Evolutionary conservation across 345 rosid genomes (phyloP).

Genomic region (Barbarea vulgaris): DNA sequence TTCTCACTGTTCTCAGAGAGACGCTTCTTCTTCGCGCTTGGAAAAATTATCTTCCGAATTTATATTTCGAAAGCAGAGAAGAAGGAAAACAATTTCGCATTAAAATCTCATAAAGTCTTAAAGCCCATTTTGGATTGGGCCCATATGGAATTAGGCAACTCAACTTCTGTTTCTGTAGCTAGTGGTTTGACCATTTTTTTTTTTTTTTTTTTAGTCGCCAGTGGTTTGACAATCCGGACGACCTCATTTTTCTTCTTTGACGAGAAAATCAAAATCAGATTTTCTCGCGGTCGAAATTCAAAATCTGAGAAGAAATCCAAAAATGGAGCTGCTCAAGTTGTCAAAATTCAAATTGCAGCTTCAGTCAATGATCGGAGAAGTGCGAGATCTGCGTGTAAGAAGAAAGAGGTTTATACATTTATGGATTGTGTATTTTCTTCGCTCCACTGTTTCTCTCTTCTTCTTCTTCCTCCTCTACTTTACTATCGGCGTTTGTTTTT

Average conservation of each 20-base stretch:
- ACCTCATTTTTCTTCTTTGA: conserved; percentile 14
- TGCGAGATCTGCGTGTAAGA: conserved; percentile 66
- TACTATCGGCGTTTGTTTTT: conserved; percentile 4
- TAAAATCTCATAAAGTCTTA: neutral
- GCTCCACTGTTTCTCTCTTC: conserved; percentile 8
- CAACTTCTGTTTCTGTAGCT: neutral
- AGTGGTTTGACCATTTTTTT: no score
- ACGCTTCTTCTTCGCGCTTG: conserved; percentile 19
- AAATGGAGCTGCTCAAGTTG: conserved; percentile 81
- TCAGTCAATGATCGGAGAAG: conserved; percentile 62
- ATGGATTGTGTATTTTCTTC: conserved; percentile 12
- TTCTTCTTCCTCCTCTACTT: neutral
- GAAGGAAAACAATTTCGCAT: neutral
- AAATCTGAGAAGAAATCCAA: conserved; percentile 25
- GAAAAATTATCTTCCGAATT: neutral
- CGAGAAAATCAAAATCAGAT: conserved; percentile 6
- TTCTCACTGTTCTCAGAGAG: neutral
- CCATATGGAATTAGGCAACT: neutral
- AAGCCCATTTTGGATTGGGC: conserved; percentile 22
- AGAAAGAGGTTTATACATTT: conserved; percentile 17
- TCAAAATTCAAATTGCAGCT: conserved; percentile 85
- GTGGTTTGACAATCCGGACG: conserved; percentile 1
- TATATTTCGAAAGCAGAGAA: neutral
- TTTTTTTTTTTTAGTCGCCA: no score
- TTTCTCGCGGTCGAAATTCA: conserved; percentile 29